Base-by-base conservation (phyloP, 1,284 basidiomycete species). In the Macrocystidia cucumis region DNA sequence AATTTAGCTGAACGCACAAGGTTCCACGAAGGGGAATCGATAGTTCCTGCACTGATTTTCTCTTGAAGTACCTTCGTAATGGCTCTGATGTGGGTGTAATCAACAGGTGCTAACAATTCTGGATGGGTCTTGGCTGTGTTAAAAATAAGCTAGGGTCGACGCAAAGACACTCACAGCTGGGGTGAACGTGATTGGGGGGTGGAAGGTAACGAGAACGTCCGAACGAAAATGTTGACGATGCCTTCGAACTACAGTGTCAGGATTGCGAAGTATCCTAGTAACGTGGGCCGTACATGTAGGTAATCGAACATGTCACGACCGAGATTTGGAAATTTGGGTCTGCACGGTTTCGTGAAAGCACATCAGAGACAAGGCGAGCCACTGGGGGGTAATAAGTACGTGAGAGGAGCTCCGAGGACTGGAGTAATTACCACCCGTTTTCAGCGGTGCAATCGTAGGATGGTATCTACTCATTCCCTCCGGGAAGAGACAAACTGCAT, bases 401-500 rank as follows among this genome's bases (percentile, higher is more conserved):
- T 3, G 22, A 35, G 25, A 30, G 20, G 11, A 20, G 37, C 26
- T 9, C 28, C 8, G 29, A 3, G 27, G 16, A 29, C 25, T 17
- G 23, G 33, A 24, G 19, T 7, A 54, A 65, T 34, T 37, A 83
- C 83, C 83, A 54, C 88, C 88, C 8, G 88, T 90, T 54, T 88
- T 89, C 38, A 91, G 55, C 2, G 88, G 86, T 3, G 86, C 81
- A 34, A 91, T 79, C 9, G 73, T 78, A 0, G 88, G 86, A 48
- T 87, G 83, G 54, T 82, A 91, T 27, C 85, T 67, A 48, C 84
- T 88, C 61, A 78, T 73, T 2, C 88, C 89, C 58, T 91, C 88
- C 1, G 86, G 85, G 49, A 89, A 91, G 32, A 89, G 46, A 50
- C 84, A 88, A 2, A 88, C 71, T 5, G 84, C 83, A 51, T 90